phyloP scores from a whole-genome alignment of 2,329 filamentous ascomycete species.

The Colletotrichum musicola region DNA sequence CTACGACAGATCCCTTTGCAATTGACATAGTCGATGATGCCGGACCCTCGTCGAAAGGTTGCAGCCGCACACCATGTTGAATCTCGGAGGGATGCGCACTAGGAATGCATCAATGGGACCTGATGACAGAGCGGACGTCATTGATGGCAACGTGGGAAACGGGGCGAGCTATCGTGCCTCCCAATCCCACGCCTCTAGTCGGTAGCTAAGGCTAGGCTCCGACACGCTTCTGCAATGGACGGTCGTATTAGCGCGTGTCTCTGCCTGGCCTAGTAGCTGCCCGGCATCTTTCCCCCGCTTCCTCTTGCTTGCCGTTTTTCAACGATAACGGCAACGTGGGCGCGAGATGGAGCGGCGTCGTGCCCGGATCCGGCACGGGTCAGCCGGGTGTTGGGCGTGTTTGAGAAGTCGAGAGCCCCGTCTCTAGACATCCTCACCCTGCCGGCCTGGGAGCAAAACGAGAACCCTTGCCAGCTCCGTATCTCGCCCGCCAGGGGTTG shows the following conservation, averaged over 20 bases:
- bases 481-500: slow-evolving; percentile 19
- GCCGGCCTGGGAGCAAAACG: not conserved
- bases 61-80: not conserved
- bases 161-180: not conserved
- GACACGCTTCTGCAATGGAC: not conserved
- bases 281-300: not conserved
- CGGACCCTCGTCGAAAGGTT: no score
- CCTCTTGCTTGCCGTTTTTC: not conserved
- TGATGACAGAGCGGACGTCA: not conserved
- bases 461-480: slow-evolving; percentile 6
- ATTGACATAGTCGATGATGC: no score
- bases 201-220: not conserved
- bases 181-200: not conserved
- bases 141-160: not conserved
- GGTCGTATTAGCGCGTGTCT: not conserved
- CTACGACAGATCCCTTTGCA: not conserved
- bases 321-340: not conserved
- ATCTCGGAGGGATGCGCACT: not conserved
- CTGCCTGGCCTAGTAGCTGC: not conserved
- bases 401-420: slow-evolving; percentile 7
- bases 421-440: not conserved
- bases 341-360: slow-evolving; percentile 21
- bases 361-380: slow-evolving; percentile 21
- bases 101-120: not conserved
- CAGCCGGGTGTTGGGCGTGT: slow-evolving; percentile 18